These are phyloP conservation scores for Cicer bijugum DNA, from an alignment of 306 rosid genomes.

Conservation along the genomic window DNA sequence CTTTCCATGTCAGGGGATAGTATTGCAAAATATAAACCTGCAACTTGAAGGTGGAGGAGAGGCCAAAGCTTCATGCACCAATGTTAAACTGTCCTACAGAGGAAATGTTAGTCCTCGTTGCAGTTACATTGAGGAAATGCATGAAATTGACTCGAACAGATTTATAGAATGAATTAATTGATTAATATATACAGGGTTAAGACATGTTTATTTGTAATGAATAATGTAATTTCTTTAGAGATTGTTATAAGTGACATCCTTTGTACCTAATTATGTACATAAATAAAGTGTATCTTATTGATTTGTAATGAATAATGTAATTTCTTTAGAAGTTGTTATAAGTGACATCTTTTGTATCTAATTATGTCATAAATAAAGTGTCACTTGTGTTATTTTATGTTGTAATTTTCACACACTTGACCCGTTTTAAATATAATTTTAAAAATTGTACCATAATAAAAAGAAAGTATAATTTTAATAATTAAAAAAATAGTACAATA, in stretches of 20 bases:
- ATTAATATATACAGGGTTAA: neutral
- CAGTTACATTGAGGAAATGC: neutral
- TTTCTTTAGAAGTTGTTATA: neutral
- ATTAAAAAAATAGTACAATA: no score
- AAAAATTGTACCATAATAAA: no score
- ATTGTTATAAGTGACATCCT: neutral
- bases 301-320: neutral
- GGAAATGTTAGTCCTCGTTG: constrained; percentile 64
- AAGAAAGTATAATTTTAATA: no score
- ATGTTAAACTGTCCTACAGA: constrained; percentile 37
- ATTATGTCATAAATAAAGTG: neutral
- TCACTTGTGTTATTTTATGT: neutral
- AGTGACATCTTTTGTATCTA: neutral
- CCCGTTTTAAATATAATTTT: no score
- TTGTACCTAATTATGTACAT: neutral
- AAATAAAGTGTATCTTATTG: neutral
- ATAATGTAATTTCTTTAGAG: neutral
- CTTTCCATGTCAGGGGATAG: constrained; percentile 61
- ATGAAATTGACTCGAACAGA: neutral
- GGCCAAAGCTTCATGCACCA: constrained; percentile 57
- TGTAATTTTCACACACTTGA: neutral
- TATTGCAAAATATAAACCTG: constrained; percentile 58
- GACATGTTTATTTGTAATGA: neutral
- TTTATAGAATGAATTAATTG: neutral
- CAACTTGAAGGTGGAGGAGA: constrained; percentile 30